Evolutionary conservation across 345 rosid species (phyloP).

Genomic region (Carallia pectinifolia): DNA sequence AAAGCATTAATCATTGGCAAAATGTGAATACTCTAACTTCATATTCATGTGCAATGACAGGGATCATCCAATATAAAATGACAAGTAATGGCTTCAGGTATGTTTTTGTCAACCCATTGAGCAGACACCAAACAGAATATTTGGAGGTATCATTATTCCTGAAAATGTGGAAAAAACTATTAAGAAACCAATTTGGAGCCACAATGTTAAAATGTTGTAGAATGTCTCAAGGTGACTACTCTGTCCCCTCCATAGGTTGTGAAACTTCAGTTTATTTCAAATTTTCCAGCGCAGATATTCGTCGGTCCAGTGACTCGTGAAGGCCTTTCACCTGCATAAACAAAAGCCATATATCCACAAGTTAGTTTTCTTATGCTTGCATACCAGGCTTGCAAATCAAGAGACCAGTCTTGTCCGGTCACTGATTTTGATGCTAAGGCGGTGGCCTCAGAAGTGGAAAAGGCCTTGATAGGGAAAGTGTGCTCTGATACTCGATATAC

Average conservation of each 20-base stretch:
- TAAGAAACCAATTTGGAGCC: constrained; percentile 12
- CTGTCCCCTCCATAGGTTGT: constrained; percentile 52
- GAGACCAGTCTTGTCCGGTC: neutral
- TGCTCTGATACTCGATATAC: too few relatives aligned
- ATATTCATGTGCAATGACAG: neutral
- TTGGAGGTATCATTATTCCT: constrained; percentile 16
- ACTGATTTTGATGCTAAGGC: too few relatives aligned
- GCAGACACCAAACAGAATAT: too few relatives aligned
- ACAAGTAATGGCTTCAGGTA: neutral
- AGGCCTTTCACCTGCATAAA: constrained; percentile 57
- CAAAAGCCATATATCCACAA: neutral
- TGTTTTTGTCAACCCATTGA: neutral
- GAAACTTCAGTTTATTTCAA: constrained; percentile 69
- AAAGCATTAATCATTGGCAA: too few relatives aligned
- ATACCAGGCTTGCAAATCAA: neutral
- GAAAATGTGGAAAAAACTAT: neutral
- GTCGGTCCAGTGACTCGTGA: constrained; percentile 65
- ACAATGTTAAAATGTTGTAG: neutral
- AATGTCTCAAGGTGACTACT: constrained; percentile 35
- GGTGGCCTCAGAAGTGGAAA: too few relatives aligned
- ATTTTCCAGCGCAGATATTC: constrained; percentile 72
- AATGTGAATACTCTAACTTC: too few relatives aligned
- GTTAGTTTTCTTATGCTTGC: neutral
- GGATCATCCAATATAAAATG: neutral
- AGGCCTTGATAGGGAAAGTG: too few relatives aligned